Evolutionary conservation across 2,329 filamentous ascomycete genomes (phyloP).

Genomic region (Madurella mycetomatis): DNA sequence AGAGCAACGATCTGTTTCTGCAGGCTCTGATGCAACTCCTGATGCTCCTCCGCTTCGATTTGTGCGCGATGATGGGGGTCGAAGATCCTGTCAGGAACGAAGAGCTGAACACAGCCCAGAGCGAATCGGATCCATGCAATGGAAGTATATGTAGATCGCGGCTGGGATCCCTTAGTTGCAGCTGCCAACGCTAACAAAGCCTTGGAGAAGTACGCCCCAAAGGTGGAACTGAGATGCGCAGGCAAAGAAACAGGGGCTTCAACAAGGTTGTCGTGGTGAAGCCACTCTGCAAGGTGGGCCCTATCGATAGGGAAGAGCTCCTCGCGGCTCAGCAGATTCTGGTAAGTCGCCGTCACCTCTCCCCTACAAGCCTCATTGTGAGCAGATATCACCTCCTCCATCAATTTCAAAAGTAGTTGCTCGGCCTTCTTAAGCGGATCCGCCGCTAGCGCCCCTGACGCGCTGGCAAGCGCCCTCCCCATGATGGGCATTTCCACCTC

Average conservation of each 20-base stretch:
- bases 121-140: slow-evolving; percentile 74
- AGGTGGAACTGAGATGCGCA: slow-evolving; percentile 34
- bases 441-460: slow-evolving; percentile 45
- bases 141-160: slow-evolving; percentile 37
- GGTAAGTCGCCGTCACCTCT: slow-evolving; percentile 27
- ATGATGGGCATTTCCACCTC: slow-evolving; percentile 61
- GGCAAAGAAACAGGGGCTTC: slow-evolving; percentile 28
- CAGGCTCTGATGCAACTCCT: slow-evolving; percentile 53
- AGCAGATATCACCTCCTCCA: slow-evolving; percentile 39
- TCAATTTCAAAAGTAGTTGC: slow-evolving; percentile 42
- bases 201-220: slow-evolving; percentile 42
- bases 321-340: slow-evolving; percentile 11
- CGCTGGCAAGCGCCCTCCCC: slow-evolving; percentile 49
- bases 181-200: slow-evolving; percentile 43
- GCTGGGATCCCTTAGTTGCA: slow-evolving; percentile 29
- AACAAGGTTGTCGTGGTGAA: slow-evolving; percentile 19
- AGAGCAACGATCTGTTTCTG: slow-evolving; percentile 56
- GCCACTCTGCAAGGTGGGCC: slow-evolving; percentile 9
- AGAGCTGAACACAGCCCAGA: slow-evolving; percentile 68
- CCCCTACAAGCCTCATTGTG: slow-evolving; percentile 35
- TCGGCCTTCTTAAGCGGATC: slow-evolving; percentile 49
- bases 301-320: slow-evolving; percentile 1
- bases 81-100: slow-evolving; percentile 79
- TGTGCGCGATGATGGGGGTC: slow-evolving; percentile 68
- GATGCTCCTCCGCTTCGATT: slow-evolving; percentile 59